Conservation (phyloP, 2,329 filamentous ascomycete genomes). For the Xylaria digitata region DNA sequence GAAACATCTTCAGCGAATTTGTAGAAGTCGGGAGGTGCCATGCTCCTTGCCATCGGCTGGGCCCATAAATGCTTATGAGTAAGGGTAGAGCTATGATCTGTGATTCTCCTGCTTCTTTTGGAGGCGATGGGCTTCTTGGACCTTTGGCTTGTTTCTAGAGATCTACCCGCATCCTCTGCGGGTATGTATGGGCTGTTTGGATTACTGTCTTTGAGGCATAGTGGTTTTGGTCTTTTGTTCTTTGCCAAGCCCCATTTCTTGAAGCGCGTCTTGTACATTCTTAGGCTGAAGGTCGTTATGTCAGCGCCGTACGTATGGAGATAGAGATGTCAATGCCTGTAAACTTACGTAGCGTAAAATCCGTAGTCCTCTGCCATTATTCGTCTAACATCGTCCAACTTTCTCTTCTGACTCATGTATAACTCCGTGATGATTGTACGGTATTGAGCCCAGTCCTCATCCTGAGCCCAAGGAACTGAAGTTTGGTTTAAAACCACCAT, state of each 20-base stretch:
- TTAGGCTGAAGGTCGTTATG: background rate
- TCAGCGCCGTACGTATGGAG: background rate
- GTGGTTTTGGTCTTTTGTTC: background rate
- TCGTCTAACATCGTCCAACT: background rate
- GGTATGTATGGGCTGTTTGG: background rate
- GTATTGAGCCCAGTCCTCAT: constrained; percentile 16
- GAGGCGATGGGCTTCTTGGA: background rate
- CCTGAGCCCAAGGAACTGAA: constrained; percentile 14
- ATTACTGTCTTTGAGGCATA: background rate
- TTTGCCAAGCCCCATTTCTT: constrained; percentile 26
- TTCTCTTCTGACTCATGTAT: constrained; percentile 7
- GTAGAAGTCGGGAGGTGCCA: constrained; percentile 19
- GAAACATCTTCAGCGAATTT: constrained; percentile 7
- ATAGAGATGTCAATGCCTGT: background rate
- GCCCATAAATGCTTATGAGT: background rate
- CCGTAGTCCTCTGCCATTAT: constrained; percentile 9
- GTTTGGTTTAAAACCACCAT: constrained; percentile 1
- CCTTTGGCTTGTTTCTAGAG: background rate
- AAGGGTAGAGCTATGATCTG: background rate
- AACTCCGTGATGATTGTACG: constrained; percentile 17
- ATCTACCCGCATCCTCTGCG: background rate
- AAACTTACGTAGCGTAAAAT: constrained; percentile 24
- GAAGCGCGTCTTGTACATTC: constrained; percentile 29
- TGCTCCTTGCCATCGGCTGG: background rate
- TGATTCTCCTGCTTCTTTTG: background rate